Evolutionary conservation across 768 basidiomycete genomes (phyloP), one percentile per base, ranked within the genome.

Genomic region (Lactarius hengduanensis): DNA sequence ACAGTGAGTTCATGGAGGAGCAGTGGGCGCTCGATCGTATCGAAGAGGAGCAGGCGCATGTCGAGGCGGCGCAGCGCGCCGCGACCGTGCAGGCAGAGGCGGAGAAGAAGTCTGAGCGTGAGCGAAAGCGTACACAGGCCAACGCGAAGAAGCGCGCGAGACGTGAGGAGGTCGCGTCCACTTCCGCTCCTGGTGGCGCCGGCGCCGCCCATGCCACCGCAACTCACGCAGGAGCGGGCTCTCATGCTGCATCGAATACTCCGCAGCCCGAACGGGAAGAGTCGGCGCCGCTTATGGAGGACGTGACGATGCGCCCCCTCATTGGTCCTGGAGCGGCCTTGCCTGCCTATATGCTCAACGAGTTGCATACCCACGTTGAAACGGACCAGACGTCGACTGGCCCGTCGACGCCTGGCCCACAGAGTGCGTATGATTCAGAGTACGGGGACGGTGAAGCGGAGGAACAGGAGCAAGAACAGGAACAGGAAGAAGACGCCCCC

Each of bases 1-100:
- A 96, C 76, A 62, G 81, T 22, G 93, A 96, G 74, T 97, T 86
- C 72, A 88, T 91, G 83, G 78, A 79, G 57, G 95, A 97, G 74
- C 92, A 96, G 74, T 88, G 86, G 83, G 82, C 77, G 8, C 76
- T 92, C 61, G 96, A 98, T 71, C 84, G 80, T 16, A 73, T 78
- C 47, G 96, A 98, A 70, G 95, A 95, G 73, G 81, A 81, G 34
- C 86, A 88, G 70, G 86, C 87, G 0, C 81, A 79, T 78, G 13
- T 81, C 82, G 73, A 80, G 47, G 65, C 68, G 1, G 65, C 50
- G 16, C 62, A 66, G 56, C 68, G 70, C 22, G 54, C 60, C 34
- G 65, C 53, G 59, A 93, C 95, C 70, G 84, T 80, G n/a, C 75
- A 79, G 36, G 94, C 96, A 67, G 96, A 95, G 73, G 81, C 82